Percentiles rank a stretch among this genome's conserved stretches.
Evolutionary conservation across 805 yeast species (phyloP).

Genomic region (Spathaspora arborariae): DNA sequence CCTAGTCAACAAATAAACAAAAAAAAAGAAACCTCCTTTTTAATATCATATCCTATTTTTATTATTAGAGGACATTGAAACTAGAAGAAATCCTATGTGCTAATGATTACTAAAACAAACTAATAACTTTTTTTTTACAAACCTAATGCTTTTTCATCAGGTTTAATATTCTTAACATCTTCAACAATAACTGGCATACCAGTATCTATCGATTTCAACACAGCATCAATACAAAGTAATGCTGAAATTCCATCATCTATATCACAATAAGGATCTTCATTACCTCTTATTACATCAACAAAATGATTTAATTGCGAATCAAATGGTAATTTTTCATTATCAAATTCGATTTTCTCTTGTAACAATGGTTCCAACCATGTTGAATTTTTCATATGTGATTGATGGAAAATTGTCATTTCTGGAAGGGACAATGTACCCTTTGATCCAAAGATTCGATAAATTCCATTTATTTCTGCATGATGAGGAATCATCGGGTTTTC

Average conservation of each 20-base stretch:
- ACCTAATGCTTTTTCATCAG: neutral
- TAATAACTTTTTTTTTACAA: neutral
- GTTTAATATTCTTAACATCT: slow-evolving; percentile 11
- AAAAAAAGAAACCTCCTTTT: too few species aligned
- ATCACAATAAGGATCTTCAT: slow-evolving; percentile 21
- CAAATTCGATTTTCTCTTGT: slow-evolving; percentile 11
- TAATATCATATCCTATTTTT: too few species aligned
- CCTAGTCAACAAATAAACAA: too few species aligned
- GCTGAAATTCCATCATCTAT: slow-evolving; percentile 38
- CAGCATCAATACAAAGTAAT: slow-evolving; percentile 34
- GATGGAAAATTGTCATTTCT: slow-evolving; percentile 32
- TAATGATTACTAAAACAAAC: neutral
- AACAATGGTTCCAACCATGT: slow-evolving; percentile 24
- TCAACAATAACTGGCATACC: slow-evolving; percentile 31
- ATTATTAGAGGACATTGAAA: too few species aligned
- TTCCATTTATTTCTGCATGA: slow-evolving; percentile 25
- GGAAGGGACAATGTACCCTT: slow-evolving; percentile 37
- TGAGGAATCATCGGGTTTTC: slow-evolving; percentile 36
- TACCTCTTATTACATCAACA: slow-evolving; percentile 29
- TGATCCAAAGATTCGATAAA: slow-evolving; percentile 37
- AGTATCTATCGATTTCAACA: slow-evolving; percentile 27
- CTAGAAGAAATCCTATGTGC: too few species aligned
- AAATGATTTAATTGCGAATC: slow-evolving; percentile 37
- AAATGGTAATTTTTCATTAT: slow-evolving; percentile 25
- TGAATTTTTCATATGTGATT: slow-evolving; percentile 12